phyloP scores from a whole-genome alignment of 2,329 filamentous ascomycete genomes.

The Cercospora zeina region DNA sequence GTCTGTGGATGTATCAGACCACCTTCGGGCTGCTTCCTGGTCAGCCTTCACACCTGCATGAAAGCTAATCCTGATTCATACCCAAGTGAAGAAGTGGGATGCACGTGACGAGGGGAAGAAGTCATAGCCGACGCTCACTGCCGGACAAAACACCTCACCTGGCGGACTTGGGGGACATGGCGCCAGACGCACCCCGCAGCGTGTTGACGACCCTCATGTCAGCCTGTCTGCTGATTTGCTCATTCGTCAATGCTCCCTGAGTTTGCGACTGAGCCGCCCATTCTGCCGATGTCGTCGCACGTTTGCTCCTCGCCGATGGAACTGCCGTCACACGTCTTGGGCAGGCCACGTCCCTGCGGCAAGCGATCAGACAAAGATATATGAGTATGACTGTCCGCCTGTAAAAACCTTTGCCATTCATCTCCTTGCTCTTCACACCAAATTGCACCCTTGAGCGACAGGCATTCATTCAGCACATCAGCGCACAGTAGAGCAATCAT shows the following conservation, averaged over 20 bases:
- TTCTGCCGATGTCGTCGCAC: constrained; percentile 14
- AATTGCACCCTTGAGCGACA: neutral
- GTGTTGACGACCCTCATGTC: constrained; percentile 8
- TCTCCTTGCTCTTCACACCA: constrained; percentile 1
- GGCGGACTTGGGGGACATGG: neutral
- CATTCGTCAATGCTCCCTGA: constrained; percentile 10
- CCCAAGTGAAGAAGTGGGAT: neutral
- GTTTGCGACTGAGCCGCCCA: constrained; percentile 5
- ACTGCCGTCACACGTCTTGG: constrained; percentile 19
- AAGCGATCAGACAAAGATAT: constrained; percentile 16
- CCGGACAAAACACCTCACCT: constrained; percentile 8
- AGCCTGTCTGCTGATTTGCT: constrained; percentile 11
- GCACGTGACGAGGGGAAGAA: constrained; percentile 4
- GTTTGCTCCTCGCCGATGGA: constrained; percentile 18
- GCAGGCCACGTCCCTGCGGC: constrained; percentile 16
- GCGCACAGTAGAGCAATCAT: constrained; percentile 5
- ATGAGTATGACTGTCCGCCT: constrained; percentile 12
- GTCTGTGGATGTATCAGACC: neutral
- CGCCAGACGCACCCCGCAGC: constrained; percentile 16
- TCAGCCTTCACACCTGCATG: neutral
- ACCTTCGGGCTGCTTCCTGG: neutral
- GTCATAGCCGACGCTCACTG: constrained; percentile 5
- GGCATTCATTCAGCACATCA: neutral
- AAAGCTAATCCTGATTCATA: neutral
- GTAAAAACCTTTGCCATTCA: constrained; percentile 3